These are phyloP conservation scores for Acacia crassicarpa DNA, from an alignment of 306 rosid species.

Conservation along the genomic window DNA sequence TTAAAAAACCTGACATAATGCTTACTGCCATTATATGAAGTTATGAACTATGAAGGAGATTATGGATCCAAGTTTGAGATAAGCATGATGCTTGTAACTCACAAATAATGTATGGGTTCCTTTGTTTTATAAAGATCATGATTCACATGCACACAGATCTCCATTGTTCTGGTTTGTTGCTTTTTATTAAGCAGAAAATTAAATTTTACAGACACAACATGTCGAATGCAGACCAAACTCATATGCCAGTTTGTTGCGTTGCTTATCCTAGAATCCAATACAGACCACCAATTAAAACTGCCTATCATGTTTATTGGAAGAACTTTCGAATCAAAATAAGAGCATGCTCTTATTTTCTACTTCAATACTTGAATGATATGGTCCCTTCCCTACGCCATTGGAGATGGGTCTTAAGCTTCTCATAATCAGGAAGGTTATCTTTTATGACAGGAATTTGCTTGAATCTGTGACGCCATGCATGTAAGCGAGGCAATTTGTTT, in stretches of 20 bases:
- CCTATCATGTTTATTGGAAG: background rate
- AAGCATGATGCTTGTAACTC: no score
- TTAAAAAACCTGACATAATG: background rate
- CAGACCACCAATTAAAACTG: background rate
- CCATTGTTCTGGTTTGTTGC: background rate
- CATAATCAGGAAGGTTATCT: constrained; percentile 25
- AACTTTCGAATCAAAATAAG: background rate
- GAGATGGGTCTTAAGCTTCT: background rate
- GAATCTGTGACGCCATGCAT: constrained; percentile 14
- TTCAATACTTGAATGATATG: background rate
- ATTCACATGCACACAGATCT: background rate
- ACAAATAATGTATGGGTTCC: no score
- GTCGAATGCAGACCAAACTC: background rate
- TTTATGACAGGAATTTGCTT: background rate
- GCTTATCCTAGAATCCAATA: background rate
- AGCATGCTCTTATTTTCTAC: background rate
- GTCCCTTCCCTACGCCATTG: constrained; percentile 10
- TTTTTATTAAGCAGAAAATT: no score
- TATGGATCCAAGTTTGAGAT: no score
- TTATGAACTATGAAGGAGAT: background rate
- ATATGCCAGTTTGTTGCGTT: background rate
- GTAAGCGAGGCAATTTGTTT: constrained; percentile 12
- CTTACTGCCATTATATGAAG: background rate
- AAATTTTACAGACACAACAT: background rate
- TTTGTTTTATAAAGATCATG: no score